Percentiles rank a stretch among this genome's conserved stretches.
Conservation (phyloP, 2,329 filamentous ascomycete genomes). For the Fusarium sublunatum region DNA sequence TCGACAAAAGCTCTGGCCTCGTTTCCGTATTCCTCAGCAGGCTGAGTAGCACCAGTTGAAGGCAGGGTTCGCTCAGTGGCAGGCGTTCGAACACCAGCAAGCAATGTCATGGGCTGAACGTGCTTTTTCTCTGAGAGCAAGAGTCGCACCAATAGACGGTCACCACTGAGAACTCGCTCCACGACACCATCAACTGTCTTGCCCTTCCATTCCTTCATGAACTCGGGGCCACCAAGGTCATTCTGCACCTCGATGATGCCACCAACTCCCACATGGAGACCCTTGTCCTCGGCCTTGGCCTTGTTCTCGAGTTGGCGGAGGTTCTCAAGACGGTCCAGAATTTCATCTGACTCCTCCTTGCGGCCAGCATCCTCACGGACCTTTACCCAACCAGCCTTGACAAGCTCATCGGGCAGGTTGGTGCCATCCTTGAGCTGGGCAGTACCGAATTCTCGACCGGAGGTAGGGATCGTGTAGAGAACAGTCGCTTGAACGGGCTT, state of each 20-base stretch:
- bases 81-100: conserved; percentile 90
- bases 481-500: conserved; percentile 88
- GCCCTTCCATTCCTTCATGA: conserved; percentile 86
- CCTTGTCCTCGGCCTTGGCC: conserved; percentile 82
- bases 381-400: conserved; percentile 92
- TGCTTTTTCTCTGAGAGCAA: conserved; percentile 85
- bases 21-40: conserved; percentile 89
- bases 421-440: conserved; percentile 81
- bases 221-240: conserved; percentile 81
- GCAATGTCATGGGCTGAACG: conserved; percentile 85
- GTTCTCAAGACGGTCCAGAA: conserved; percentile 76
- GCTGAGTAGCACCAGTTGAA: conserved; percentile 81
- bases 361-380: conserved; percentile 93
- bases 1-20: conserved; percentile 92
- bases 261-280: conserved; percentile 77
- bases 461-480: conserved; percentile 87
- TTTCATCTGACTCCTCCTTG: conserved; percentile 86
- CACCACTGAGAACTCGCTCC: conserved; percentile 90
- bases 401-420: conserved; percentile 81
- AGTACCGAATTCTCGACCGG: conserved; percentile 87
- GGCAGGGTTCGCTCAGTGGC: conserved; percentile 86
- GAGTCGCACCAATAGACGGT: conserved; percentile 87
- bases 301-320: conserved; percentile 81
- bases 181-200: conserved; percentile 86
- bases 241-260: conserved; percentile 81